phyloP scores from a whole-genome alignment of 2,329 filamentous ascomycete genomes.

The Chaetothyriales sp. region DNA sequence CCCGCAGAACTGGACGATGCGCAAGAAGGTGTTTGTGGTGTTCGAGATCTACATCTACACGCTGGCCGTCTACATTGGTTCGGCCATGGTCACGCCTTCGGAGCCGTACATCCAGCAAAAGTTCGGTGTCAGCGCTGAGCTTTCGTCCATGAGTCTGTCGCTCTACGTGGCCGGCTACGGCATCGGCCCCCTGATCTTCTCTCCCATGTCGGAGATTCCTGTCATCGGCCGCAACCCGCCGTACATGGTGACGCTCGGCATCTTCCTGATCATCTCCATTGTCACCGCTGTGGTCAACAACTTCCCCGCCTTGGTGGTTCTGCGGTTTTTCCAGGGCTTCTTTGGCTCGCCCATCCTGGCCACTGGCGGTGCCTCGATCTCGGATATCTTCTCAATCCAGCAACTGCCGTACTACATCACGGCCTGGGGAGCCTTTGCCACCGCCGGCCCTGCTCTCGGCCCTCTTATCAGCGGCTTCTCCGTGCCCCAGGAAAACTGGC shows the following conservation, averaged over 20 bases:
- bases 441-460: constrained; percentile 39
- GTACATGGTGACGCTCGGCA: constrained; percentile 51
- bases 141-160: constrained; percentile 13
- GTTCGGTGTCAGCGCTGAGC: constrained; percentile 9
- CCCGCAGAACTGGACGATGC: constrained; percentile 18
- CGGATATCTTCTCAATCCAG: constrained; percentile 37
- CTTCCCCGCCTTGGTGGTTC: constrained; percentile 48
- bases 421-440: constrained; percentile 38
- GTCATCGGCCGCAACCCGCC: constrained; percentile 51
- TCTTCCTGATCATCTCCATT: constrained; percentile 54
- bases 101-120: constrained; percentile 11
- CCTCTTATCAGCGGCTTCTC: constrained; percentile 47
- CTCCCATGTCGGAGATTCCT: constrained; percentile 52
- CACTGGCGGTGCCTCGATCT: constrained; percentile 35
- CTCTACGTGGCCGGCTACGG: constrained; percentile 18
- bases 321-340: constrained; percentile 51
- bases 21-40: constrained; percentile 14
- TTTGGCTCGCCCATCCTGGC: constrained; percentile 53
- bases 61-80: constrained; percentile 16
- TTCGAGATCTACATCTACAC: constrained; percentile 18
- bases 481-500: constrained; percentile 42
- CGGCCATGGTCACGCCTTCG: constrained; percentile 15
- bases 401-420: constrained; percentile 44
- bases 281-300: constrained; percentile 48
- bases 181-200: constrained; percentile 29